Conservation (phyloP, 768 basidiomycete genomes). For the Pleurotus sapidus region DNA sequence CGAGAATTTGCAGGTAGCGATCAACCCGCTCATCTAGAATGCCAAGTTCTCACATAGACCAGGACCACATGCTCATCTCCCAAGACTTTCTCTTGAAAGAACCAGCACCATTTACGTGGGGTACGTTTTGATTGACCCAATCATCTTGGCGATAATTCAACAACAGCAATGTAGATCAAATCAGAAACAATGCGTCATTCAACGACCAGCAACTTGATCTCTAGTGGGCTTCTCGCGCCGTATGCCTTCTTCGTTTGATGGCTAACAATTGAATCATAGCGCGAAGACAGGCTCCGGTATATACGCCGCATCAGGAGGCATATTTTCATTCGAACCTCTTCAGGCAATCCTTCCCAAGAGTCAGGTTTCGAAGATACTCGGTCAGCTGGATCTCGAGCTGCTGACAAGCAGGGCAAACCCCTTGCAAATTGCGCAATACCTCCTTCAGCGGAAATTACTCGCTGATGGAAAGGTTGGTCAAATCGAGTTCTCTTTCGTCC, state of each 20-base stretch:
- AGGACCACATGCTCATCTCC: neutral
- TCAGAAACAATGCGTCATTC: neutral
- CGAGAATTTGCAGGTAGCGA: slow-evolving; percentile 24
- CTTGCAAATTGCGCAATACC: neutral
- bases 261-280: neutral
- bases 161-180: neutral
- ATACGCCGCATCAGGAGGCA: neutral
- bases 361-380: neutral
- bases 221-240: neutral
- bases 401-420: neutral
- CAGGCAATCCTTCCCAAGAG: neutral
- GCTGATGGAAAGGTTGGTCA: neutral
- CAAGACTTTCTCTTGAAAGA: slow-evolving; percentile 2
- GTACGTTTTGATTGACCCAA: neutral
- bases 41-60: neutral
- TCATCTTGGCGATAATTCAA: neutral
- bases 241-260: too few species aligned
- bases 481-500: too few species aligned
- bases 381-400: neutral
- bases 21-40: too few species aligned
- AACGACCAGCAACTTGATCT: neutral
- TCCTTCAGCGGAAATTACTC: neutral
- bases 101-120: neutral
- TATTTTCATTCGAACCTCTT: neutral
- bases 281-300: neutral